Evolutionary conservation across 2,329 filamentous ascomycete genomes (phyloP).

Genomic region (Penicillium sp.): DNA sequence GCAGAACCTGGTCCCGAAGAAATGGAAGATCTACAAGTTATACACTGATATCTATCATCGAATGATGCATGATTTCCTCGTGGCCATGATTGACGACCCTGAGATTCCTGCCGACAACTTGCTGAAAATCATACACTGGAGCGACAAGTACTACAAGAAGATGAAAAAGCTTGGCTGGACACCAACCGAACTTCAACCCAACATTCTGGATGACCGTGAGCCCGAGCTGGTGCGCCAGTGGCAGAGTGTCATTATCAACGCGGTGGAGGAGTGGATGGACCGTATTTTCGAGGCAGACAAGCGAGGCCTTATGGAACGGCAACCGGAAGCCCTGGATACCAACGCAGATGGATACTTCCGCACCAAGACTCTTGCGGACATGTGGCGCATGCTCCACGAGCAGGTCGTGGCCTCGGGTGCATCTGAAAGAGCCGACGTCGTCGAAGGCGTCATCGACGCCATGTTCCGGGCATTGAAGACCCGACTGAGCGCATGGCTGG

Average conservation of each 20-base stretch:
- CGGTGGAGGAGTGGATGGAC: constrained; percentile 96
- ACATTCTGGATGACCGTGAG: constrained; percentile 87
- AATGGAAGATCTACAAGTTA: constrained; percentile 91
- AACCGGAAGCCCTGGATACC: constrained; percentile 75
- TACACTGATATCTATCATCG: constrained; percentile 89
- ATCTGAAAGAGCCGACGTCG: constrained; percentile 82
- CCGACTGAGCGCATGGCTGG: constrained; percentile 82
- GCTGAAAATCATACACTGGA: constrained; percentile 90
- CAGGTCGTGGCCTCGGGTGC: constrained; percentile 82
- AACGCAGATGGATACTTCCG: constrained; percentile 89
- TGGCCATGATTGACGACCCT: constrained; percentile 77
- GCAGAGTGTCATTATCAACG: constrained; percentile 89
- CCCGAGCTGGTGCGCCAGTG: constrained; percentile 90
- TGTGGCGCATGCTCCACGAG: constrained; percentile 97
- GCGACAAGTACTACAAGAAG: constrained; percentile 92
- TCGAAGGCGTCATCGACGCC: constrained; percentile 91
- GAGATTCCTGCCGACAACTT: constrained; percentile 83
- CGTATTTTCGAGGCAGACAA: constrained; percentile 81
- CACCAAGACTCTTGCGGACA: constrained; percentile 85
- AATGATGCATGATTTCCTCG: constrained; percentile 91
- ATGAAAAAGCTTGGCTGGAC: constrained; percentile 86
- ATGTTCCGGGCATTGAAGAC: constrained; percentile 86
- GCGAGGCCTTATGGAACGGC: constrained; percentile 75
- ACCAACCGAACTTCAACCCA: constrained; percentile 73
- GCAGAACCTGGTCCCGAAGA: constrained; percentile 86